Conservation (phyloP, 2,329 filamentous ascomycete species). For the Cordyceps javanica region DNA sequence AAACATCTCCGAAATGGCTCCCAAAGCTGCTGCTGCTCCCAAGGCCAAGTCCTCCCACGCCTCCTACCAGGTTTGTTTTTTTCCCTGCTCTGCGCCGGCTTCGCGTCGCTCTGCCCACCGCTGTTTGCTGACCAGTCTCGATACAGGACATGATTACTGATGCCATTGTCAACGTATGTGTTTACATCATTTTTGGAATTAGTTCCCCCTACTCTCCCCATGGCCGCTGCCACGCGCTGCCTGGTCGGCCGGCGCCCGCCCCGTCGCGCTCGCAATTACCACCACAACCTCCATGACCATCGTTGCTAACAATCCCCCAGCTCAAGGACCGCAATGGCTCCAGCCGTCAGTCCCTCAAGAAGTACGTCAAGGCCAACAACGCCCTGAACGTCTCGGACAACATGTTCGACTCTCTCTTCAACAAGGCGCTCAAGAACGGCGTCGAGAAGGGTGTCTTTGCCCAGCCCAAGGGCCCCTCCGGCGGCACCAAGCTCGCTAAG, state of each 20-base stretch:
- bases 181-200: constrained; percentile 15
- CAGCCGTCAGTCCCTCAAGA: constrained; percentile 56
- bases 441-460: constrained; percentile 82
- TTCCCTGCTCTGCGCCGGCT: not conserved
- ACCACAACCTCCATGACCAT: constrained; percentile 12
- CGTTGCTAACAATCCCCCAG: constrained; percentile 38
- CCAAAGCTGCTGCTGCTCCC: constrained; percentile 38
- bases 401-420: constrained; percentile 70
- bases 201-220: constrained; percentile 15
- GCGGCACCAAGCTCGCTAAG: constrained; percentile 83
- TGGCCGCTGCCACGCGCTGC: constrained; percentile 12
- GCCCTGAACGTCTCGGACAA: constrained; percentile 40
- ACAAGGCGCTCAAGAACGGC: constrained; percentile 74
- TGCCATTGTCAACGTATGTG: constrained; percentile 54
- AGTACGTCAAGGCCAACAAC: constrained; percentile 54
- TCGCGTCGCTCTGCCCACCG: constrained; percentile 11
- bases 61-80: constrained; percentile 51
- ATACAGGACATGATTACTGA: constrained; percentile 57
- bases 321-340: constrained; percentile 59
- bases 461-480: constrained; percentile 87
- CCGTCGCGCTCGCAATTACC: constrained; percentile 13
- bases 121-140: constrained; percentile 27
- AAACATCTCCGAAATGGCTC: constrained; percentile 44
- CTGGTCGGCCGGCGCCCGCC: not conserved
- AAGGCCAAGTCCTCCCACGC: constrained; percentile 48